Evolutionary conservation across 352 stramenopile species (phyloP).

Genomic region (Pythium vanterpoolii): DNA sequence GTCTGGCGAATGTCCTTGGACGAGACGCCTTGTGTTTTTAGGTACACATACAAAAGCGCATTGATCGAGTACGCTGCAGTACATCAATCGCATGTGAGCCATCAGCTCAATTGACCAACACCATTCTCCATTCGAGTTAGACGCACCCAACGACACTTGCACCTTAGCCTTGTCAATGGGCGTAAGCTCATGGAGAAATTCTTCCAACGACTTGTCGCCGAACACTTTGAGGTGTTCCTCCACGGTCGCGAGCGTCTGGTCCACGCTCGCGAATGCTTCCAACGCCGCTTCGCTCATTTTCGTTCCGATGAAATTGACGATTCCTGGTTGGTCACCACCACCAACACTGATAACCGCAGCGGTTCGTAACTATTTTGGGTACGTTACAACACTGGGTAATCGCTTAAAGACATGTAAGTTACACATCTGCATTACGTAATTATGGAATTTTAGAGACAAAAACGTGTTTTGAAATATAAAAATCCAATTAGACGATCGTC

Average conservation of each 20-base stretch:
- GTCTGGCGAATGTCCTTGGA: slow-evolving; percentile 86
- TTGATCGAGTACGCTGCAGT: slow-evolving; percentile 81
- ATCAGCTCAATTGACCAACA: not conserved
- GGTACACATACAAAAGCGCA: slow-evolving; percentile 81
- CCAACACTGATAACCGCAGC: not conserved
- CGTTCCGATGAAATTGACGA: slow-evolving; percentile 15
- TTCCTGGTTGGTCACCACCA: slow-evolving; percentile 22
- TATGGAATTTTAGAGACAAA: no score
- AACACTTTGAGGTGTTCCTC: slow-evolving; percentile 72
- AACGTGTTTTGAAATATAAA: not conserved
- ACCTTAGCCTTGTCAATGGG: slow-evolving; percentile 80
- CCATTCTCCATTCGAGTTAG: not conserved
- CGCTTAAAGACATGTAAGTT: no score
- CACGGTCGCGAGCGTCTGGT: slow-evolving; percentile 75
- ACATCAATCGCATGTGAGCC: not conserved
- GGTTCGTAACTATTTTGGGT: not conserved
- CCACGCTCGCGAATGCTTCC: slow-evolving; percentile 63
- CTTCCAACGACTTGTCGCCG: slow-evolving; percentile 47
- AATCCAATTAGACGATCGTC: slow-evolving; percentile 15
- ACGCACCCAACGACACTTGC: slow-evolving; percentile 75
- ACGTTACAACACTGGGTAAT: not conserved
- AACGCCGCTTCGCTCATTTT: slow-evolving; percentile 53
- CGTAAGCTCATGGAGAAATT: slow-evolving; percentile 51
- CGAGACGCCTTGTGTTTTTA: slow-evolving; percentile 86
- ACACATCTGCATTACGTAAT: no score